Base-by-base conservation (phyloP, 805 yeast species). In the Candida ovalis region DNA sequence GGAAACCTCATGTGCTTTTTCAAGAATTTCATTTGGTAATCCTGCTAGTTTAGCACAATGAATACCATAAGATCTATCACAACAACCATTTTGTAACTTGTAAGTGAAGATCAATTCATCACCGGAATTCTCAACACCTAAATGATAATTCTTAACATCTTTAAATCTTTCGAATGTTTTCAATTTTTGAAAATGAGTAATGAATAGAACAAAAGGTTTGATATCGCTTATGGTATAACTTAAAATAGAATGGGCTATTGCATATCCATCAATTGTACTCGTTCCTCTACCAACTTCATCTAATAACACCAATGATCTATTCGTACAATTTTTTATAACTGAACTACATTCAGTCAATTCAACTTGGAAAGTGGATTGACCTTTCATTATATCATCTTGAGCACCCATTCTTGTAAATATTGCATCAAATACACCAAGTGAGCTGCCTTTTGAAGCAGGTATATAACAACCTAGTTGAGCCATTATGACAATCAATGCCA, bases 201-300 rank as follows among this genome's bases (percentile, higher is more conserved):
- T 86, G 64, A 89, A 90, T 37, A 90, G 67, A 0, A 86, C 77
- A 48, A 86, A 69, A 0, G 91, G 84, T 21, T 68, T 60, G 3
- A 64, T 53, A 4, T 66, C 66, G 44, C 51, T 58, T 62, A 79
- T 63, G 51, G 86, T 75, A 55, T 85, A 82, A 46, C 78, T 72
- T 46, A 90, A 67, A 2, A 90, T 80, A 0, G 95, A 71, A 61
- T 81, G 78, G 0, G 96, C 96, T 27, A 90, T 81, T 0, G 95
- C 82, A 39, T 81, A 82, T 0, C 97, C 97, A 64, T 91, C 97
- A 44, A 69, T 65, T 0, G 90, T 81, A 19, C 70, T 61, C 0
- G 84, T 80, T 2, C 94, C 94, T 43, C 91, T 68, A 3, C 95
- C 95, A 38, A 86, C 77, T 55, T 86, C 95, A 61, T 86, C 95